Evolutionary conservation across 2,329 filamentous ascomycete genomes (phyloP).

Genomic region (Colletotrichum lindemuthianum): DNA sequence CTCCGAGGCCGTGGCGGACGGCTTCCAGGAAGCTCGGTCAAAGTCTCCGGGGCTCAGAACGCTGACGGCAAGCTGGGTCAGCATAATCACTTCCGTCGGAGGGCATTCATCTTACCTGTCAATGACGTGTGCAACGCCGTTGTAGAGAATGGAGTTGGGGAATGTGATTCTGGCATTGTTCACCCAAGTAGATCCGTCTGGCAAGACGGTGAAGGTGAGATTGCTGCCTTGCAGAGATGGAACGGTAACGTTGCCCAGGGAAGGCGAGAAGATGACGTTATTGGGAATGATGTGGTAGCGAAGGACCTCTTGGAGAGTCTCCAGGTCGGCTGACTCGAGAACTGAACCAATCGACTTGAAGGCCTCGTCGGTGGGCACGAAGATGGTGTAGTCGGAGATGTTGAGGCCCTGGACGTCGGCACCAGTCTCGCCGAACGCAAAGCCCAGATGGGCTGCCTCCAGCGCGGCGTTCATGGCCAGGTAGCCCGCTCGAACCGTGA

Average conservation of each 20-base stretch:
- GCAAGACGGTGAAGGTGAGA: conserved; percentile 43
- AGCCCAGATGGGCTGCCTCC: conserved; percentile 40
- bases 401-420: conserved; percentile 38
- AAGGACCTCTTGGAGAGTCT: conserved; percentile 43
- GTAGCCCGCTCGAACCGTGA: conserved; percentile 42
- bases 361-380: conserved; percentile 80
- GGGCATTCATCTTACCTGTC: conserved; percentile 39
- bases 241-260: conserved; percentile 42
- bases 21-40: conserved; percentile 39
- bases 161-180: conserved; percentile 45
- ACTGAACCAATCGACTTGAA: conserved; percentile 64
- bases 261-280: conserved; percentile 44
- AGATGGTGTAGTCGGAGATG: conserved; percentile 74
- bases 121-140: conserved; percentile 46
- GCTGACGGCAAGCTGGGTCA: conserved; percentile 26
- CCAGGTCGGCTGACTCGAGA: conserved; percentile 37
- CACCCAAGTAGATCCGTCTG: conserved; percentile 44
- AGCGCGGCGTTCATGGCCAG: conserved; percentile 44
- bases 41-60: conserved; percentile 42
- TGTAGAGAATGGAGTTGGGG: conserved; percentile 44
- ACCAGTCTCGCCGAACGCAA: conserved; percentile 40
- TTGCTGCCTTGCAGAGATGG: conserved; percentile 39
- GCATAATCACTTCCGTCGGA: rapidly evolving
- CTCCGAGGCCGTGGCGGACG: conserved; percentile 38
- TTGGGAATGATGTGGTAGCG: conserved; percentile 45